Conservation (phyloP, 192 early-diverging fungal species). For the Coemansia asiatica region DNA sequence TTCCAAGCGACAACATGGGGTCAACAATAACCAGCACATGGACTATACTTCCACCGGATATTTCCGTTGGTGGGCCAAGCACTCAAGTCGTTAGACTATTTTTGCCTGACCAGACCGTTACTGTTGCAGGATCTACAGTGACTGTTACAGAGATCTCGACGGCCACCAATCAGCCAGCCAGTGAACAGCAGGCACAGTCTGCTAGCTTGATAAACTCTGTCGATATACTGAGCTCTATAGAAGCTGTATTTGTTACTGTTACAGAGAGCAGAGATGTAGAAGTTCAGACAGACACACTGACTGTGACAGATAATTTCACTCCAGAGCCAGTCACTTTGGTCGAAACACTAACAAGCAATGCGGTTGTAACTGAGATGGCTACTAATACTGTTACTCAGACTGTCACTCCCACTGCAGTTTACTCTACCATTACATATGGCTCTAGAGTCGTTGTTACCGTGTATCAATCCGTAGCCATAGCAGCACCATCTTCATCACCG, state of each 20-base stretch:
- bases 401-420: background rate
- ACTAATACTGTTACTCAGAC: background rate
- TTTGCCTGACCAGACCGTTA: background rate
- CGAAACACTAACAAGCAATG: background rate
- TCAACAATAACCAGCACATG: background rate
- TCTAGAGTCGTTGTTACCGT: background rate
- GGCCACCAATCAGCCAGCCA: background rate
- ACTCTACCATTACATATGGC: background rate
- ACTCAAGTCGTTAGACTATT: background rate
- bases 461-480: background rate
- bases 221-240: background rate
- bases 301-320: background rate
- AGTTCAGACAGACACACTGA: background rate
- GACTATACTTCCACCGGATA: conserved; percentile 3
- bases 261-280: background rate
- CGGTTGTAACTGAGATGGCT: background rate
- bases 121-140: background rate
- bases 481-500: background rate
- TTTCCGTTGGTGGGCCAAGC: background rate
- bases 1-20: background rate
- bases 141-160: background rate
- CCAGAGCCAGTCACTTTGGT: background rate
- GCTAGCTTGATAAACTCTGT: background rate
- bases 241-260: background rate
- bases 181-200: background rate